Percentiles rank a stretch among this genome's conserved stretches.
Conservation (phyloP, 2,329 filamentous ascomycete species). For the Nothophaeocryptopus gaeumannii region DNA sequence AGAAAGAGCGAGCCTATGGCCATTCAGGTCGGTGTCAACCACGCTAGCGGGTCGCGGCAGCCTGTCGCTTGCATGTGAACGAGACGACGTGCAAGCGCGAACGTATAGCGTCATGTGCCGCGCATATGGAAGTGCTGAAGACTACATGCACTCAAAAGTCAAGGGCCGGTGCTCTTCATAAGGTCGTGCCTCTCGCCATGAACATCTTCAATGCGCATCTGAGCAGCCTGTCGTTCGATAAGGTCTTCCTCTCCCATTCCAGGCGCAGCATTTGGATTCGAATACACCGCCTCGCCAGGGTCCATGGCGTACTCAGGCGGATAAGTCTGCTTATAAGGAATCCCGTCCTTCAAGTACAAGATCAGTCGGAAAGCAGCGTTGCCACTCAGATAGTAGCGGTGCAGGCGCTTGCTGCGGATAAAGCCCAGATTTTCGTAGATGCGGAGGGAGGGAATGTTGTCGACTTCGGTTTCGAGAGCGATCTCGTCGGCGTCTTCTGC, state of each 20-base stretch:
- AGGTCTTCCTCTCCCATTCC: conserved; percentile 27
- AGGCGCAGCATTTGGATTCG: background rate
- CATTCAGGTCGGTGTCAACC: too few relatives aligned
- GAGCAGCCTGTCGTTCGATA: conserved; percentile 29
- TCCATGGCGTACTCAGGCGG: conserved; percentile 30
- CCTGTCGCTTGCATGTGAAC: too few relatives aligned
- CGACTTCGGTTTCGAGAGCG: conserved; percentile 92
- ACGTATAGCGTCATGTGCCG: too few relatives aligned
- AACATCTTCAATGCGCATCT: conserved; percentile 29
- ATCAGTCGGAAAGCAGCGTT: conserved; percentile 91
- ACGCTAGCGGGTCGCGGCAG: too few relatives aligned
- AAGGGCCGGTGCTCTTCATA: background rate
- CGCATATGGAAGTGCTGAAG: too few relatives aligned
- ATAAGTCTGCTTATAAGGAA: conserved; percentile 41
- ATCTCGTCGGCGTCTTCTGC: conserved; percentile 68
- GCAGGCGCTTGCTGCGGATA: conserved; percentile 83
- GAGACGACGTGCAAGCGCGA: too few relatives aligned
- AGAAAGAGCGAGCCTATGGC: too few relatives aligned
- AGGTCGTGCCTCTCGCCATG: conserved; percentile 23
- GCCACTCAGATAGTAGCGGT: conserved; percentile 94
- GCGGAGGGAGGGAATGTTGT: conserved; percentile 83
- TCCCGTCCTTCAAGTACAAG: conserved; percentile 68
- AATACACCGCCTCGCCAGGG: conserved; percentile 11
- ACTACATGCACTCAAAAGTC: too few relatives aligned
- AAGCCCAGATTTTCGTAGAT: conserved; percentile 93